Percentiles rank a stretch among this genome's conserved stretches.
These are phyloP conservation scores for Poronia punctata DNA, from an alignment of 495 filamentous ascomycete species.

Conservation along the genomic window DNA sequence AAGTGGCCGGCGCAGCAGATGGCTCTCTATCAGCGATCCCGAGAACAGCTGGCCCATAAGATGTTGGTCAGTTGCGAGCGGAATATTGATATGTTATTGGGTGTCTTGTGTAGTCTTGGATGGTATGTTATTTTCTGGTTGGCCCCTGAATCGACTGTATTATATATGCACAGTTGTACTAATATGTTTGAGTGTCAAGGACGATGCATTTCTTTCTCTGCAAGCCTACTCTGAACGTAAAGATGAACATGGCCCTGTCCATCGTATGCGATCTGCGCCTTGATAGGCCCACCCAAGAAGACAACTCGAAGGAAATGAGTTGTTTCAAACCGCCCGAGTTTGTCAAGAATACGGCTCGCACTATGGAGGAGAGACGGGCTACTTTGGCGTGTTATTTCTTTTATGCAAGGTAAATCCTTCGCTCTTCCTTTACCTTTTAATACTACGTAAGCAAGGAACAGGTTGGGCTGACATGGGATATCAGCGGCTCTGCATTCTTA, in stretches of 20 bases:
- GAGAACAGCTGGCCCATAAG: constrained; percentile 33
- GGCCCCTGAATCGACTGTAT: not conserved
- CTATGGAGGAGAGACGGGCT: constrained; percentile 25
- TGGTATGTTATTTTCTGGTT: constrained; percentile 24
- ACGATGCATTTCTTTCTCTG: constrained; percentile 21
- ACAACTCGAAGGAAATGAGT: constrained; percentile 11
- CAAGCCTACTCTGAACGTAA: constrained; percentile 35
- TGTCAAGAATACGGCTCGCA: constrained; percentile 16
- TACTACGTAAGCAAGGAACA: not conserved
- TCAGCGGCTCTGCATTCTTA: constrained; percentile 26
- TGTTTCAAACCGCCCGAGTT: constrained; percentile 20
- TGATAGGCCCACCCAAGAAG: constrained; percentile 35
- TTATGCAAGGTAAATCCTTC: constrained; percentile 15
- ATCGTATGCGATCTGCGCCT: constrained; percentile 51
- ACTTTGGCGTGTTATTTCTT: constrained; percentile 18
- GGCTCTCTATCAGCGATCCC: constrained; percentile 28
- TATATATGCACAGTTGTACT: not conserved
- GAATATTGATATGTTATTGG: constrained; percentile 45
- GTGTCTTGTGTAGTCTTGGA: constrained; percentile 37
- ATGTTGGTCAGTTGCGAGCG: constrained; percentile 36
- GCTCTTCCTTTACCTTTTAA: not conserved
- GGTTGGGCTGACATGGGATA: not conserved
- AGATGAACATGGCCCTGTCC: constrained; percentile 43
- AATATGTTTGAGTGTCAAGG: constrained; percentile 8
- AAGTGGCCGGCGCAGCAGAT: constrained; percentile 30